Base-by-base conservation (phyloP, 306 rosid genomes). In the Lithocarpus polystachyus region DNA sequence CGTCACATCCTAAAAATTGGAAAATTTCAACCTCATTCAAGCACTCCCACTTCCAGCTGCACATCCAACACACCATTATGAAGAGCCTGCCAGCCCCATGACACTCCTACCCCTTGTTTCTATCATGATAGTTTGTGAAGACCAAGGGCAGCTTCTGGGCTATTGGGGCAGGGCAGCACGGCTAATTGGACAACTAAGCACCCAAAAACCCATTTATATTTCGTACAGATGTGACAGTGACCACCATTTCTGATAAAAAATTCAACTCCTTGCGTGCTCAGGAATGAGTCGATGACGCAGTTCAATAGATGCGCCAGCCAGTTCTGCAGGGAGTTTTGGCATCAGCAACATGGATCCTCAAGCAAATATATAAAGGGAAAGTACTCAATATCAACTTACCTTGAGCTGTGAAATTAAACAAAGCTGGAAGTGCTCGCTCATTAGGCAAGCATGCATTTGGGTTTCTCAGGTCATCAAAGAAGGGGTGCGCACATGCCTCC, bases 401-500 rank as follows among this genome's bases (percentile, higher is more conserved):
- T 90, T 87, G 92, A 33, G 93, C 89, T 52, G 97, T 91, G 83
- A 93, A 93, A 87, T 93, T 77, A 75, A 85, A 93, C 88, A 93
- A 80, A 53, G 95, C 92, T 48, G 97, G 98, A 12, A 93, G 71
- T 2, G 92, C 85, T 75, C 81, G 89, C 57, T 97, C 98, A 45
- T 91, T 91, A 4, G 92, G 98, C 80, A 93, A 82, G 76, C 83
- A 71, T 10, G 85, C 82, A 67, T 86, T 90, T 22, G 92, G 95
- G 82, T 86, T 93, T 73, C 98, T 84, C 68, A 93, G 89, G 72
- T 85, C 95, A 48, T 93, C 86, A 74, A 93, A 93, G 90, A 93
- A 91, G 5, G 97, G 95, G 72, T 91, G 98, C 0, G 95, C 93
- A 78, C 98, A 93, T 40, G 98, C 98, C 78, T 91, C 97, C 91